Evolutionary conservation across 257 asterid genomes (phyloP).

Genomic region (Voacanga thouarsii): DNA sequence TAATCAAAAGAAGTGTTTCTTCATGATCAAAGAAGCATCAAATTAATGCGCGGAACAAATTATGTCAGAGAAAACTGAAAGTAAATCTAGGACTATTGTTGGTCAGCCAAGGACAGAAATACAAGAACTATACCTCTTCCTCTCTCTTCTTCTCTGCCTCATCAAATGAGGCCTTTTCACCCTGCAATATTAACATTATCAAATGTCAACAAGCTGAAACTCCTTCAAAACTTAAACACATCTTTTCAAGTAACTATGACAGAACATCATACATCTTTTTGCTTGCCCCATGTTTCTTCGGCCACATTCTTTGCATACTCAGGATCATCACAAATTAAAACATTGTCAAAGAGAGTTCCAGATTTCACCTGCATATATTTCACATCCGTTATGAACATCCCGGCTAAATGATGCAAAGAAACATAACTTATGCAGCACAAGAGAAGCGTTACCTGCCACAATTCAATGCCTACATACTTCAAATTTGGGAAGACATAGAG

Average conservation of each 20-base stretch:
- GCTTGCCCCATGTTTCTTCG: slow-evolving; percentile 94
- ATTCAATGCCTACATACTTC: slow-evolving; percentile 94
- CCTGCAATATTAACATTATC: slow-evolving; percentile 43
- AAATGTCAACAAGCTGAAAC: slow-evolving; percentile 3
- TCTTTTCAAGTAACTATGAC: not conserved
- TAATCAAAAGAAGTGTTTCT: not conserved
- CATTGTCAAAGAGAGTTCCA: slow-evolving; percentile 94
- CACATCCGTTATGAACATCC: slow-evolving; percentile 6
- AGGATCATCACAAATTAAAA: slow-evolving; percentile 75
- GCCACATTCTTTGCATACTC: slow-evolving; percentile 85
- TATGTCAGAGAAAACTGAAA: not conserved
- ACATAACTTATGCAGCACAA: not conserved
- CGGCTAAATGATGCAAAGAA: not conserved
- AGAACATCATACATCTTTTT: slow-evolving; percentile 68
- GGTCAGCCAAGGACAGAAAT: not conserved
- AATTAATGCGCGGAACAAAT: not conserved
- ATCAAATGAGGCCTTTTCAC: slow-evolving; percentile 88
- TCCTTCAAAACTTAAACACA: not conserved
- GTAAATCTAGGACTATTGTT: not conserved
- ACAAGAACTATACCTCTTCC: slow-evolving; percentile 58
- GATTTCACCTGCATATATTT: slow-evolving; percentile 73
- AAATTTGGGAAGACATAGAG: slow-evolving; percentile 83
- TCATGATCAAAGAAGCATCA: not conserved
- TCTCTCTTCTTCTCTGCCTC: slow-evolving; percentile 92
- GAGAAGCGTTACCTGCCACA: slow-evolving; percentile 75